These are phyloP conservation scores for grape (Vitis vinifera) DNA, from an alignment of 164 flowering plant genomes.

Conservation along the genomic window DNA sequence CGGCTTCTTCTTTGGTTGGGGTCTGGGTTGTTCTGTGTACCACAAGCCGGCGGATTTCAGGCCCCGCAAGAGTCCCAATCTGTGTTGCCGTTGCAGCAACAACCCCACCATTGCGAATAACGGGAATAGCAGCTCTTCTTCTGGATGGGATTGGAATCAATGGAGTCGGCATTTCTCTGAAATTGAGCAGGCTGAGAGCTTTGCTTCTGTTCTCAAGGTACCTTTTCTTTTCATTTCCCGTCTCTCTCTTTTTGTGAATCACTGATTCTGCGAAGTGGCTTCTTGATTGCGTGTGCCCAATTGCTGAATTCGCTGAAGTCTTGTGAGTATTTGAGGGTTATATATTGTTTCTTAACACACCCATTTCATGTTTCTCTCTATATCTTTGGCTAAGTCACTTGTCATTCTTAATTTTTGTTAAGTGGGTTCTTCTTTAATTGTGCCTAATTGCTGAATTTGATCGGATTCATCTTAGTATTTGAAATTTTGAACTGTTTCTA, in stretches of 20 bases:
- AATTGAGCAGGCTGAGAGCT: slow-evolving; percentile 80
- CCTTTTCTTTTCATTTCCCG: not conserved
- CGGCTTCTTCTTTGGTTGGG: slow-evolving; percentile 13
- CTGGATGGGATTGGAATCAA: slow-evolving; percentile 85
- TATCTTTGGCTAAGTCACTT: too few species aligned
- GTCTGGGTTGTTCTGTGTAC: slow-evolving; percentile 7
- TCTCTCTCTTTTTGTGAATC: not conserved
- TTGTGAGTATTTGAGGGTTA: not conserved
- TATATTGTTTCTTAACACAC: not conserved
- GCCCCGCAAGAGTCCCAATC: slow-evolving; percentile 9
- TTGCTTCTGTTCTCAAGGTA: slow-evolving; percentile 82
- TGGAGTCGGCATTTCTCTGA: slow-evolving; percentile 86
- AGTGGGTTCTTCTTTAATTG: not conserved
- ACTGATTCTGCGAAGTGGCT: not conserved
- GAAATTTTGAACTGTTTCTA: too few species aligned
- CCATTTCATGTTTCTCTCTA: not conserved
- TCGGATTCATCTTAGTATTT: not conserved
- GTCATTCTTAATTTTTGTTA: not conserved
- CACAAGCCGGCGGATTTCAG: slow-evolving; percentile 4
- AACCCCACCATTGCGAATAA: not conserved
- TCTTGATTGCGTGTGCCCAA: not conserved
- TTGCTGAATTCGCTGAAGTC: not conserved
- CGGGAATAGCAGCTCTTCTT: slow-evolving; percentile 12
- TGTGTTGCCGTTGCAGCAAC: slow-evolving; percentile 31
- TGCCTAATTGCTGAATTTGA: not conserved